Evolutionary conservation across 352 stramenopile genomes (phyloP).

Genomic region (Phytopythium chamaehyphon): DNA sequence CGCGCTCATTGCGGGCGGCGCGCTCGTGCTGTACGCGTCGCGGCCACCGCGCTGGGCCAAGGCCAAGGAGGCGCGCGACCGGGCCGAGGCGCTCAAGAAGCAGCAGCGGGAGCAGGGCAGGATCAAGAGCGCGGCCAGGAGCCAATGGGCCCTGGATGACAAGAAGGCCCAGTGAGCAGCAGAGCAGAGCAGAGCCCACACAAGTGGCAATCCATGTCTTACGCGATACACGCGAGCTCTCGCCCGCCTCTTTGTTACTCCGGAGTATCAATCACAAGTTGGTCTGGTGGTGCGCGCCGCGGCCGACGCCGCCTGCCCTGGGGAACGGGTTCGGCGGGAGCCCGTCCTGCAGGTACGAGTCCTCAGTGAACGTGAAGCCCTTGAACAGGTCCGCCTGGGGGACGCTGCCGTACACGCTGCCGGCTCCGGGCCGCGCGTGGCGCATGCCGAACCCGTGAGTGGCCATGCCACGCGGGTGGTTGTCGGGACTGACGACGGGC

Average conservation of each 20-base stretch:
- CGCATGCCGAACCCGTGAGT: conserved; percentile 51
- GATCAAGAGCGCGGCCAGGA: not conserved
- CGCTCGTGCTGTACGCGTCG: conserved; percentile 46
- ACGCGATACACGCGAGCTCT: not conserved
- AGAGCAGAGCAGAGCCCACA: not conserved
- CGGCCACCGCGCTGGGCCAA: conserved; percentile 16
- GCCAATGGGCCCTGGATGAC: conserved; percentile 4
- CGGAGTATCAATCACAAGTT: conserved; percentile 5
- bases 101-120: conserved; percentile 3
- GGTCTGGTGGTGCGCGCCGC: conserved; percentile 3
- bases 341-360: conserved; percentile 68
- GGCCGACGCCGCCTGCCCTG: conserved; percentile 2
- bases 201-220: not conserved
- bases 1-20: conserved; percentile 35
- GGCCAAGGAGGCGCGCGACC: conserved; percentile 2
- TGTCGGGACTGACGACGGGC: conserved; percentile 92
- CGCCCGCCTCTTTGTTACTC: conserved; percentile 1
- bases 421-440: conserved; percentile 28
- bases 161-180: conserved; percentile 6
- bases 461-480: conserved; percentile 54
- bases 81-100: conserved; percentile 9
- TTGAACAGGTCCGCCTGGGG: conserved; percentile 75
- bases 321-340: conserved; percentile 24
- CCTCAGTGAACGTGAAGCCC: conserved; percentile 84
- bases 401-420: conserved; percentile 39